phyloP scores from a whole-genome alignment of 495 filamentous ascomycete species.

The Aeminium ludgeri region DNA sequence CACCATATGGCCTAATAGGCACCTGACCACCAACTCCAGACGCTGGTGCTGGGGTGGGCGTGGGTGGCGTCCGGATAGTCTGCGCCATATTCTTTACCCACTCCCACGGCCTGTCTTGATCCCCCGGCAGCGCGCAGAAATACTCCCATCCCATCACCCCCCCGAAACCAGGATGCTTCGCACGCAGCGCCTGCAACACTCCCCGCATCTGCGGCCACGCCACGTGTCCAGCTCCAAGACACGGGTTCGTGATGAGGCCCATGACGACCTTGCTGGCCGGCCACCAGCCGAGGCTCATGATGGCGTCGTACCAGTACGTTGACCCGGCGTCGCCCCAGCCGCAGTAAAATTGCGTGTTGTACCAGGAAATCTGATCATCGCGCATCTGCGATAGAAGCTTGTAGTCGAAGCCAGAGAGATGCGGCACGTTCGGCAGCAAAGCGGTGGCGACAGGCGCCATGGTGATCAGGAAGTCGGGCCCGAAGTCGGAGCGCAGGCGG shows the following conservation, averaged over 20 bases:
- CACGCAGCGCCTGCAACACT: slow-evolving; percentile 16
- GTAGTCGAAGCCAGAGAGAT: slow-evolving; percentile 29
- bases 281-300: slow-evolving; percentile 30
- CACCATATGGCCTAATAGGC: slow-evolving; percentile 11
- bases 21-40: slow-evolving; percentile 8
- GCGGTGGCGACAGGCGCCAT: slow-evolving; percentile 30
- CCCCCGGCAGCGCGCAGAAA: slow-evolving; percentile 25
- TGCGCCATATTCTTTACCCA: slow-evolving; percentile 18
- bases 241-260: slow-evolving; percentile 27
- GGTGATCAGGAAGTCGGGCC: slow-evolving; percentile 29
- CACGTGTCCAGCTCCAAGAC: slow-evolving; percentile 24
- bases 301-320: slow-evolving; percentile 23
- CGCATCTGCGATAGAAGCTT: slow-evolving; percentile 21
- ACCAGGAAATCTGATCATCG: slow-evolving; percentile 26
- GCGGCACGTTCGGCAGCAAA: slow-evolving; percentile 20
- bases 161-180: slow-evolving; percentile 23
- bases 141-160: slow-evolving; percentile 35
- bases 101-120: slow-evolving; percentile 18
- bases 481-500: slow-evolving; percentile 27
- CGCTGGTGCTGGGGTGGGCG: slow-evolving; percentile 4
- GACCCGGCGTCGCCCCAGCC: slow-evolving; percentile 25
- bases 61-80: neutral
- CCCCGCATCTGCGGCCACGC: slow-evolving; percentile 7
- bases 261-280: slow-evolving; percentile 24
- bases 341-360: slow-evolving; percentile 32